Evolutionary conservation across 2,329 filamentous ascomycete species (phyloP), one percentile per base, ranked within the genome.

Genomic region (Aureobasidium sp.): DNA sequence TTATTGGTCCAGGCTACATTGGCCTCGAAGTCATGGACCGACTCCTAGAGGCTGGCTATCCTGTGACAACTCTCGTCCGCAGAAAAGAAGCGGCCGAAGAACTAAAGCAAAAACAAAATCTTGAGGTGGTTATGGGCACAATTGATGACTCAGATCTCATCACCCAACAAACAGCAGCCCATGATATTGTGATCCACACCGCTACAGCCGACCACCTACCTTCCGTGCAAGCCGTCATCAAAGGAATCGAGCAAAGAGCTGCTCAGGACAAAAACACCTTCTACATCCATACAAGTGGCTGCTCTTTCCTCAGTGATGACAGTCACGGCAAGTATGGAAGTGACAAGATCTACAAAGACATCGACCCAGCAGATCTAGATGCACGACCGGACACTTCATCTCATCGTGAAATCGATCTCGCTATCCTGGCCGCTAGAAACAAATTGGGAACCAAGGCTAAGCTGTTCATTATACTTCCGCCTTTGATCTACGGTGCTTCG

Each of bases 221-320:
- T 12, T 77, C 75, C 13, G 79, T 73, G 1, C 65, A 78, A 65
- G 77, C 78, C 17, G 72, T 82, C 13, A 68, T 81, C 4, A 72
- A 74, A 10, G 79, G 78, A 7, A 67, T 82, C 56, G 66, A 72
- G 52, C 66, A 74, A 59, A 74, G 78, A 8, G 73, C 76, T 1
- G 65, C 69, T 1, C 66, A 73, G 37, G 72, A 71, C 12, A 72
- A 75, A 32, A 63, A 63, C 27, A 78, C 77, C 20, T 78, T 78
- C 63, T 82, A 75, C 71, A 79, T 81, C 62, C 79, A 81, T 66
- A 82, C 79, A 3, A 77, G 74, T 7, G 79, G 78, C 5, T 75
- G 76, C 7, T 73, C 71, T 10, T 70, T 79, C 7, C 65, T 81
- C 3, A 71, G 69, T 57, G 79, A 81, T 63, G 68, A 68, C 12